These are phyloP conservation scores for Nothopassalora personata DNA, from an alignment of 2,329 filamentous ascomycete genomes.

Conservation along the genomic window DNA sequence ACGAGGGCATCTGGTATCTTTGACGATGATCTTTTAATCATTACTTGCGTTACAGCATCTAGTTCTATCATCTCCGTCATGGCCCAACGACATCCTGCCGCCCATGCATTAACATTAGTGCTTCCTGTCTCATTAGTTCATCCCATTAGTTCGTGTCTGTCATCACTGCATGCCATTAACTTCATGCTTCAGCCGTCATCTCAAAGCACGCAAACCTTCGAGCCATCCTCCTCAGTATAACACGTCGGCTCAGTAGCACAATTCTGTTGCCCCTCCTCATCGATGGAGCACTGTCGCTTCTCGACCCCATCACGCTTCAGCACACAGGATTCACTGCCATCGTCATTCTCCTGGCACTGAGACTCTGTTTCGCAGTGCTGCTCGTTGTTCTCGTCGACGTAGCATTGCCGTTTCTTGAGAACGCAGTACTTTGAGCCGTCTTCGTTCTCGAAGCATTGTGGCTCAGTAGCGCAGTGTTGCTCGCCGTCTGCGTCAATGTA, in stretches of 20 bases:
- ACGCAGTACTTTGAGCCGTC: neutral
- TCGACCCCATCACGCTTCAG: neutral
- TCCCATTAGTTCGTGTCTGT: neutral
- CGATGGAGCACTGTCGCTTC: slow-evolving; percentile 7
- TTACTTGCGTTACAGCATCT: neutral
- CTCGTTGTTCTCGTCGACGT: neutral
- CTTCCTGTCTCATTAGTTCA: too few relatives aligned
- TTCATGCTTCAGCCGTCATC: neutral
- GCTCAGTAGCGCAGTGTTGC: neutral
- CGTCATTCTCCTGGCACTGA: neutral
- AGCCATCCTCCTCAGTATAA: neutral
- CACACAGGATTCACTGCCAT: neutral
- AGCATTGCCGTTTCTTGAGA: slow-evolving; percentile 7
- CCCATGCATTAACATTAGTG: neutral
- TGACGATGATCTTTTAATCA: too few relatives aligned
- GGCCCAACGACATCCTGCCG: neutral
- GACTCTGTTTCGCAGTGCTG: neutral
- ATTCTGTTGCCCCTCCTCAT: neutral
- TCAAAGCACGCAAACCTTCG: neutral
- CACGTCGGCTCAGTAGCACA: neutral
- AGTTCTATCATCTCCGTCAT: neutral
- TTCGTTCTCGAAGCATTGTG: neutral
- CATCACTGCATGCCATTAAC: neutral
- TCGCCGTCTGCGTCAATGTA: neutral
- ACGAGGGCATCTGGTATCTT: too few relatives aligned